Conservation (phyloP, 2,329 filamentous ascomycete species). For the Aplosporella prunicola region DNA sequence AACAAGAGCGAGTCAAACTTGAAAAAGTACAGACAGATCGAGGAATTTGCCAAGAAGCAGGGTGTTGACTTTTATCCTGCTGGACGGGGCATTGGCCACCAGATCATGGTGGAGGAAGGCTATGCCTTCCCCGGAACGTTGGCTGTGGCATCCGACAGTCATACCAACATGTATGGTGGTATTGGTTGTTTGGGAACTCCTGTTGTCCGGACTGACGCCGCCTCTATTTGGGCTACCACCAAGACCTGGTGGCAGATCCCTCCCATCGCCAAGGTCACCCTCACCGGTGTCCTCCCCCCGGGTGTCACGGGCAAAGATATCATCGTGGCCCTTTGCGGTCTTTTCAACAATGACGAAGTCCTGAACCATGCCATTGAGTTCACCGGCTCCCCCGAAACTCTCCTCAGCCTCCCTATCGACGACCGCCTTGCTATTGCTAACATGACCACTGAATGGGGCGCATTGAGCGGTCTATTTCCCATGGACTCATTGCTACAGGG, state of each 20-base stretch:
- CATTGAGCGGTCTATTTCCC: constrained; percentile 66
- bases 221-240: constrained; percentile 74
- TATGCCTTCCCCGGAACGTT: constrained; percentile 80
- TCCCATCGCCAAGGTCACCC: constrained; percentile 68
- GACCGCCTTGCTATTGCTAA: constrained; percentile 66
- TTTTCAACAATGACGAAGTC: constrained; percentile 82
- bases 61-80: constrained; percentile 70
- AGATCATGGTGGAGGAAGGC: constrained; percentile 82
- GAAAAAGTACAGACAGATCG: constrained; percentile 72
- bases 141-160: constrained; percentile 67
- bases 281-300: constrained; percentile 63
- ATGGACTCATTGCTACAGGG: constrained; percentile 61
- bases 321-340: constrained; percentile 76
- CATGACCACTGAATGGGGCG: constrained; percentile 78
- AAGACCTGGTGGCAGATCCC: constrained; percentile 85
- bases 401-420: constrained; percentile 62
- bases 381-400: constrained; percentile 66
- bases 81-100: constrained; percentile 77
- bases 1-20: constrained; percentile 71
- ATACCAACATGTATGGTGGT: constrained; percentile 77
- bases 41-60: constrained; percentile 70
- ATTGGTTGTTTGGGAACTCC: constrained; percentile 69
- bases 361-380: constrained; percentile 90
- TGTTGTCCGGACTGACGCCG: constrained; percentile 79
- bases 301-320: constrained; percentile 92